Base-by-base conservation (phyloP, 1,139 yeast species). In the Diutina mesorugosa region DNA sequence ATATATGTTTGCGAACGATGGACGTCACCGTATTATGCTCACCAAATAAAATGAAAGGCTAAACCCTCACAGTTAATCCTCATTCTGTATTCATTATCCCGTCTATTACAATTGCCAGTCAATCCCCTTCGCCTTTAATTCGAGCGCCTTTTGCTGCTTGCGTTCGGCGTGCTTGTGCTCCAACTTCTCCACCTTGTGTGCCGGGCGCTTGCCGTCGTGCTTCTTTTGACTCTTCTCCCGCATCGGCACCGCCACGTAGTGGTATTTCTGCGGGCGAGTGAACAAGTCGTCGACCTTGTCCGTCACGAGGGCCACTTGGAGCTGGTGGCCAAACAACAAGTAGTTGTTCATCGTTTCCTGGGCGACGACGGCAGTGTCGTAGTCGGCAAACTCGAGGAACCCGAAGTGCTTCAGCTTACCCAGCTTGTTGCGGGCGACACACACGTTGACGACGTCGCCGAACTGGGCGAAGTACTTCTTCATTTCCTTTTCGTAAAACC, bases 301-400 rank as follows among this genome's bases (percentile, higher is more conserved):
- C 70, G 77, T 71, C 78, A 77, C 61, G 76, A 74, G 66, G 76
- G 79, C 65, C 81, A 95, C 76, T 81, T 85, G 67, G 81, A 78
- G 66, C 62, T 91, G 80, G 69, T 91, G 98, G 12, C 96, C 96
- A 72, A 88, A 85, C 58, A 93, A 71, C 62, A 93, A 78, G 67
- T 93, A 93, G 71, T 93, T 93, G 72, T 93, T 85, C 99, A 93
- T 93, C 56, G 98, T 84, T 64, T 93, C 98, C 60, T 87, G 87
- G 1, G 97, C 99, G 59, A 90, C 78, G 62, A 83, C 79, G 56
- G 98, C 98, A 59, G 88, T 95, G 55, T 84, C 88, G 47, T 71
- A 68, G 59, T 83, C 78, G 55, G 79, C 81, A 66, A 93, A 93
- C 71, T 91, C 97, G 57, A 93, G 74, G 69, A 89, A 93, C 12